These are phyloP conservation scores for Talaromyces sp. DNA, from an alignment of 2,329 filamentous ascomycete species.

Conservation along the genomic window DNA sequence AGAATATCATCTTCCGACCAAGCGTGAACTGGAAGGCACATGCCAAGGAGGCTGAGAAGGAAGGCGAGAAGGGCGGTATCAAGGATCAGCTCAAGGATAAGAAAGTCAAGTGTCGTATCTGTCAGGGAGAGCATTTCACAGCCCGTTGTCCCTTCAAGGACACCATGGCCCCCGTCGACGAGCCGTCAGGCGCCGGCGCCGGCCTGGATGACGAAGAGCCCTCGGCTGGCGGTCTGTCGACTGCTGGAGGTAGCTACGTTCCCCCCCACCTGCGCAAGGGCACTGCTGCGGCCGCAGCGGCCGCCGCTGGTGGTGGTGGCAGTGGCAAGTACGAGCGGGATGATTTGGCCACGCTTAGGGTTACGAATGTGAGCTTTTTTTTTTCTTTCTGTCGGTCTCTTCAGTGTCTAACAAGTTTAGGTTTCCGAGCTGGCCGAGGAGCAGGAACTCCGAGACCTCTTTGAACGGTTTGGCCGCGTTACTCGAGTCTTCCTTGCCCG, in stretches of 20 bases:
- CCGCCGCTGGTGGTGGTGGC: constrained; percentile 68
- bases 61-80: constrained; percentile 56
- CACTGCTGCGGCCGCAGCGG: constrained; percentile 30
- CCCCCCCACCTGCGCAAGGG: constrained; percentile 83
- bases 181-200: constrained; percentile 28
- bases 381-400: background rate
- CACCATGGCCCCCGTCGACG: constrained; percentile 75
- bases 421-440: constrained; percentile 97
- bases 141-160: constrained; percentile 99
- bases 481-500: constrained; percentile 97
- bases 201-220: constrained; percentile 43
- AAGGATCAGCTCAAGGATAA: constrained; percentile 82
- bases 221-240: constrained; percentile 51
- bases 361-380: constrained; percentile 77
- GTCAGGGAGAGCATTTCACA: constrained; percentile 97
- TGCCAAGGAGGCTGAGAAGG: constrained; percentile 64
- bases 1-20: constrained; percentile 97
- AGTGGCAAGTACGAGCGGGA: constrained; percentile 91
- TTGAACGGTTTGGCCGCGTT: constrained; percentile 93
- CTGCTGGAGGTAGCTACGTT: constrained; percentile 75
- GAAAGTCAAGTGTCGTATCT: constrained; percentile 99
- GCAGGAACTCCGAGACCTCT: constrained; percentile 91
- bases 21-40: constrained; percentile 90
- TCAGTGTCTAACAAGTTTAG: constrained; percentile 26
- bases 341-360: constrained; percentile 90